phyloP scores from a whole-genome alignment of 2,329 filamentous ascomycete genomes.

The Aureobasidium namibiae region DNA sequence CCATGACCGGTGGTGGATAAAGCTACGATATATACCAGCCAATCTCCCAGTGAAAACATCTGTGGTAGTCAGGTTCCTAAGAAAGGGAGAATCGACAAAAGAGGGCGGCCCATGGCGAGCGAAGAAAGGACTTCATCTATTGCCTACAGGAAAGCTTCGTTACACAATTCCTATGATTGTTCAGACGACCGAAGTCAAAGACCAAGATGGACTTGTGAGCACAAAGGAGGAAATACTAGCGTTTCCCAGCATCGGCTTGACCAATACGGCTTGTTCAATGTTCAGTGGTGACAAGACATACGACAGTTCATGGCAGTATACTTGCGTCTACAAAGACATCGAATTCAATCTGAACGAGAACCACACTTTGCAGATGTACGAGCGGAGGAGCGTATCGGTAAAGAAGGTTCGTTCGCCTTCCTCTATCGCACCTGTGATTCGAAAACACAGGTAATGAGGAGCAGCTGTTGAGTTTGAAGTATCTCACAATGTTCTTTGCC shows the following conservation, averaged over 20 bases:
- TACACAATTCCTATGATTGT: conserved; percentile 34
- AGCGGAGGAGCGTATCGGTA: no score
- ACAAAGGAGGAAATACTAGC: conserved; percentile 20
- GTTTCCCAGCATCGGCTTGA: conserved; percentile 24
- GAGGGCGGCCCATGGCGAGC: background rate
- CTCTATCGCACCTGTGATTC: background rate
- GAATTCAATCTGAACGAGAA: conserved; percentile 10
- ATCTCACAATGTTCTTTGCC: background rate
- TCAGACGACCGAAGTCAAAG: conserved; percentile 1
- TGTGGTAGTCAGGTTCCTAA: conserved; percentile 35
- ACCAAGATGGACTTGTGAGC: background rate
- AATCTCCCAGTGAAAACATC: conserved; percentile 16
- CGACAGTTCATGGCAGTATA: conserved; percentile 16
- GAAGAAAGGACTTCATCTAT: background rate
- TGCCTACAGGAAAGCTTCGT: conserved; percentile 28
- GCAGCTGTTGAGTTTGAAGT: background rate
- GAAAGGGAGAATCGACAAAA: conserved; percentile 20
- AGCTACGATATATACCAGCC: conserved; percentile 28
- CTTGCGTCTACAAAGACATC: conserved; percentile 22
- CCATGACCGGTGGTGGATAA: conserved; percentile 51
- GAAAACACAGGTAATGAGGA: background rate
- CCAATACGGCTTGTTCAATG: conserved; percentile 6
- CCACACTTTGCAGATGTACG: no score
- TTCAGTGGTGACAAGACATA: background rate
- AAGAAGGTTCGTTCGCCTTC: background rate